Base-by-base conservation (phyloP, 2,329 filamentous ascomycete species). In the Colletotrichum sp. region DNA sequence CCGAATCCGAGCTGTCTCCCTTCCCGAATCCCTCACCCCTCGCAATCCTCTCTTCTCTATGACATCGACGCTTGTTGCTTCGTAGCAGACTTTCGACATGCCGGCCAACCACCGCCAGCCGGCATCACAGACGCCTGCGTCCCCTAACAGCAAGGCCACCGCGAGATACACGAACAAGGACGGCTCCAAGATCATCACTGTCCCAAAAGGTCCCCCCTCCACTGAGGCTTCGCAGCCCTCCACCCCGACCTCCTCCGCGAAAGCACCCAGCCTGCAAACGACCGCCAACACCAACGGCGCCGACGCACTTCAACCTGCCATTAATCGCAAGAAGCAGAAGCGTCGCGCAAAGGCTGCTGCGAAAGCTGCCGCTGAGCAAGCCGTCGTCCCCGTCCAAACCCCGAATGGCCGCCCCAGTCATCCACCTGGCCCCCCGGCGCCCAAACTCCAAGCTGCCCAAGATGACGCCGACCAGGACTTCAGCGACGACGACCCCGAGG, bases 311-410 rank as follows among this genome's bases (percentile, higher is more conserved):
- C 86, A 88, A 60, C 88, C 88, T 60, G 82, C 89, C 10, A 93
- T 96, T 68, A 98, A 98, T 86, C 93, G 95, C 83, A 98, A 98
- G 89, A 99, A 98, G 89, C 95, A 97, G 85, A 98, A 98, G 89
- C 92, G 96, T 80, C 92, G 96, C 79, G 94, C 95, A 82, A 98
- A 98, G 86, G 94, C 94, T 39, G 94, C 95, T 36, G 93, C 93
- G 76, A 92, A 93, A 82, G 91, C 91, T 34, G 92, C 88, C 57
- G 86, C 86, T 7, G 84, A 86, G 62, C 72, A 69, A 62, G 59
- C 71, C 15, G 72, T 39, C 52, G 80, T 83, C 32, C 80, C 49
- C 52, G 80, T 83, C 30, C 80, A 72, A 44, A 44, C 80, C 28
- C 79, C 81, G 36, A 89, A 90, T 77, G 88, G 88, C 26, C 82